Conservation (phyloP, 1,284 basidiomycete species). For the Naganishia liquefaciens region DNA sequence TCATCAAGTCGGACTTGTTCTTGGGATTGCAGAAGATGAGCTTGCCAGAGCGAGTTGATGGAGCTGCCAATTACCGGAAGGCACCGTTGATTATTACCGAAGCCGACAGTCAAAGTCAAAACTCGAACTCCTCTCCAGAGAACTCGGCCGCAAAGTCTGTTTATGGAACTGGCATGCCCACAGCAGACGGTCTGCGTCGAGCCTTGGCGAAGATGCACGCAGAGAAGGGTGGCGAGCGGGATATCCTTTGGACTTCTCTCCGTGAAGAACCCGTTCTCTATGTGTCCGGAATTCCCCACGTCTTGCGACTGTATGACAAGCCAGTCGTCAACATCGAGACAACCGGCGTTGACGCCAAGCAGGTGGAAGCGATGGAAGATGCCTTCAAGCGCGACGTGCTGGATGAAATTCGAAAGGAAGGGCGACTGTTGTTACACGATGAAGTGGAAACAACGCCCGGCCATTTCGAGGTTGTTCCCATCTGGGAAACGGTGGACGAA, state of each 20-base stretch:
- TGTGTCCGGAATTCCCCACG: constrained; percentile 62
- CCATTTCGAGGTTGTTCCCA: constrained; percentile 78
- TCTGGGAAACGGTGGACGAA: constrained; percentile 81
- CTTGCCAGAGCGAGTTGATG: constrained; percentile 87
- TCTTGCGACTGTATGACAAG: constrained; percentile 78
- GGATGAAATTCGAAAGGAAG: constrained; percentile 69
- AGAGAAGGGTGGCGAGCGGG: constrained; percentile 68
- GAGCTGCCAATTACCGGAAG: constrained; percentile 86
- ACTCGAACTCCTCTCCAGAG: constrained; percentile 54
- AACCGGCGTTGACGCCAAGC: constrained; percentile 87
- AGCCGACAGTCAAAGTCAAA: constrained; percentile 46
- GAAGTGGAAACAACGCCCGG: constrained; percentile 93
- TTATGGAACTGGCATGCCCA: constrained; percentile 71
- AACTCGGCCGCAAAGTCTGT: constrained; percentile 55
- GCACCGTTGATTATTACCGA: constrained; percentile 65
- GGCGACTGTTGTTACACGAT: constrained; percentile 88
- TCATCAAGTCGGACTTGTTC: constrained; percentile 98
- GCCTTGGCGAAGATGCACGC: constrained; percentile 81
- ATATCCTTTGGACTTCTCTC: constrained; percentile 85
- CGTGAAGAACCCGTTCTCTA: constrained; percentile 96
- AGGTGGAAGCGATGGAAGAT: constrained; percentile 91
- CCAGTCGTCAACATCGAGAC: constrained; percentile 92
- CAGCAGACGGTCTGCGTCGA: constrained; percentile 65
- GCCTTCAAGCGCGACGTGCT: constrained; percentile 88
- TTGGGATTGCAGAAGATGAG: constrained; percentile 92